A percentile compares a stretch with the other conserved stretches of the same genome.
Conservation (phyloP, 768 basidiomycete genomes). For the Coprinopsis cinerea region DNA sequence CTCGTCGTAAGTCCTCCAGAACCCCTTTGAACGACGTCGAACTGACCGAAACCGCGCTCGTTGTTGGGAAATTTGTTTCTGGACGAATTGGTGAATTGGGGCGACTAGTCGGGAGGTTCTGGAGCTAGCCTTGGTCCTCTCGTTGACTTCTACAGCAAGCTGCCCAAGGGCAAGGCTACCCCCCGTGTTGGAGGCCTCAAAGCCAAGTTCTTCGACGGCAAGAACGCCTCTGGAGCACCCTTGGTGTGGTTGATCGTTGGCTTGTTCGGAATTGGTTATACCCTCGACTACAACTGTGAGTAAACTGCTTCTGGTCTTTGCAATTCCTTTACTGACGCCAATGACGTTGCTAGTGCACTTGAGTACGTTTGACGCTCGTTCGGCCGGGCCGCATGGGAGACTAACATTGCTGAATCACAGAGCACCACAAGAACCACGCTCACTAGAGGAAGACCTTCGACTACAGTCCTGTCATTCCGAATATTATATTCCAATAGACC, state of each 20-base stretch:
- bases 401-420: conserved; percentile 34
- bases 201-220: conserved; percentile 77
- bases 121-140: conserved; percentile 78
- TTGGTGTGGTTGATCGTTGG: conserved; percentile 56
- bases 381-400: not conserved
- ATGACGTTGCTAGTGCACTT: conserved; percentile 57
- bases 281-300: conserved; percentile 87
- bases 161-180: conserved; percentile 83
- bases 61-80: not conserved
- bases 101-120: conserved; percentile 76
- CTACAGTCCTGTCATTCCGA: not conserved
- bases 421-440: conserved; percentile 89
- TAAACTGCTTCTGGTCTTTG: conserved; percentile 21
- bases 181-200: conserved; percentile 62
- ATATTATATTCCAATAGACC: conserved; percentile 5
- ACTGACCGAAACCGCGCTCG: not conserved
- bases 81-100: not conserved
- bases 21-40: not conserved
- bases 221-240: conserved; percentile 76
- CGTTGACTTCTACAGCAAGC: conserved; percentile 94
- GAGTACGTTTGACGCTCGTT: conserved; percentile 46
- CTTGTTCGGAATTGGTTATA: conserved; percentile 76
- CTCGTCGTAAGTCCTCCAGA: conserved; percentile 59
- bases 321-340: conserved; percentile 5
- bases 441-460: conserved; percentile 45